Conservation (phyloP, 2,329 filamentous ascomycete genomes). For the Capronia coronata region DNA sequence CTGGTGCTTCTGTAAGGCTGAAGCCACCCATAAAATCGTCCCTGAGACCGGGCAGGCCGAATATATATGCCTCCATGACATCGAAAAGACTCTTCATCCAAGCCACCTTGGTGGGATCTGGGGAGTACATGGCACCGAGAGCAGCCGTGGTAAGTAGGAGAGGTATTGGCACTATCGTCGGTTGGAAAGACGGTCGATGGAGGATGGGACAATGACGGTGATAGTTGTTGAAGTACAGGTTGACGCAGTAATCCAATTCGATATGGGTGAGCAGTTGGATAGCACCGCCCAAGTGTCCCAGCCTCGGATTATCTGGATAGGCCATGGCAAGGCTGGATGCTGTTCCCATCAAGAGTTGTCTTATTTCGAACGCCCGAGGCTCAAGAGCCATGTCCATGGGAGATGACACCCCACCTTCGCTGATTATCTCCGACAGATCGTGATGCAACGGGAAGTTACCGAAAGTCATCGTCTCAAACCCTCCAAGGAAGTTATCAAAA, state of each 20-base stretch:
- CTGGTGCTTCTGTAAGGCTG: constrained; percentile 25
- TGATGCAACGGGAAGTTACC: constrained; percentile 12
- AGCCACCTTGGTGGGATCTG: constrained; percentile 15
- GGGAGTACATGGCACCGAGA: constrained; percentile 43
- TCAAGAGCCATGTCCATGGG: constrained; percentile 15
- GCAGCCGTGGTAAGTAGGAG: constrained; percentile 39
- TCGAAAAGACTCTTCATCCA: constrained; percentile 28
- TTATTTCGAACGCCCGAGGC: constrained; percentile 17
- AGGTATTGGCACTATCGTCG: constrained; percentile 34
- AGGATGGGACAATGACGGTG: constrained; percentile 42
- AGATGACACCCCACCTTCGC: constrained; percentile 6
- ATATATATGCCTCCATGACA: constrained; percentile 34
- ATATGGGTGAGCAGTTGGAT: constrained; percentile 32
- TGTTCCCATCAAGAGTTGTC: constrained; percentile 15
- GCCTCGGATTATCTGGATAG: constrained; percentile 11
- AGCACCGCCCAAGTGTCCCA: constrained; percentile 5
- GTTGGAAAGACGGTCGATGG: constrained; percentile 39
- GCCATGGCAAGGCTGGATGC: constrained; percentile 8
- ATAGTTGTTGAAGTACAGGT: constrained; percentile 42
- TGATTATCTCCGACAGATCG: constrained; percentile 12
- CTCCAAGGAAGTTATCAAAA: constrained; percentile 23
- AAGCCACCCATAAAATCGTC: constrained; percentile 41
- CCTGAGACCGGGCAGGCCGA: constrained; percentile 15
- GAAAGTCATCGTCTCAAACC: constrained; percentile 15
- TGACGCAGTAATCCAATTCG: constrained; percentile 24